These are phyloP conservation scores for Heterobasidion occidentale DNA, from an alignment of 1,284 basidiomycete species.

Conservation along the genomic window DNA sequence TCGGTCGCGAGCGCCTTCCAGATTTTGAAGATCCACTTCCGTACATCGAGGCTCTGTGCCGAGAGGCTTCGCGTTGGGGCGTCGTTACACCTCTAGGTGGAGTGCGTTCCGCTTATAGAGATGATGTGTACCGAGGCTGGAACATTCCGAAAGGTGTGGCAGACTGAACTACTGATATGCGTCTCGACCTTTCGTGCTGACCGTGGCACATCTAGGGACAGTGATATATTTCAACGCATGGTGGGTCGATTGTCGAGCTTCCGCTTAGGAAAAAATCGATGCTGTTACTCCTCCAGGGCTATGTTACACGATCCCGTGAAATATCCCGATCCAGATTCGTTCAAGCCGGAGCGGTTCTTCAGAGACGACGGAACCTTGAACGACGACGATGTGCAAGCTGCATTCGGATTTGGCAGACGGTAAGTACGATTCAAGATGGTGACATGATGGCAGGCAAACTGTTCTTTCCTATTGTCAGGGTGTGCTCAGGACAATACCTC, in stretches of 20 bases:
- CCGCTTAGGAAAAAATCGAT: not conserved
- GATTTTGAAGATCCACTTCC: conserved; percentile 9
- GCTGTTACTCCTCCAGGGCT: conserved; percentile 12
- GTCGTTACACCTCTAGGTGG: conserved; percentile 7
- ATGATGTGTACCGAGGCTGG: conserved; percentile 15
- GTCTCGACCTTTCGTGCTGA: not conserved
- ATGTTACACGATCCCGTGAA: conserved; percentile 18
- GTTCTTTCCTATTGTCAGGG: not conserved
- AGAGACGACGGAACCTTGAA: conserved; percentile 7
- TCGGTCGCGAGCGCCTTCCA: conserved; percentile 17
- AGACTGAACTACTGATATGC: not conserved
- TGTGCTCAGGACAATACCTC: conserved; percentile 13
- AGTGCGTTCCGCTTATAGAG: conserved; percentile 7
- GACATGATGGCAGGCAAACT: not conserved
- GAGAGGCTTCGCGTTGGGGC: conserved; percentile 18
- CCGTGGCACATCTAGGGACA: conserved; percentile 3
- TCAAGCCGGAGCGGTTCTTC: conserved; percentile 21
- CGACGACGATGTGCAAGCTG: conserved; percentile 7
- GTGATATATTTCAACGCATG: conserved; percentile 28
- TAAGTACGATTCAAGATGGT: not conserved
- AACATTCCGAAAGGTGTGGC: conserved; percentile 13
- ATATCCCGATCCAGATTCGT: conserved; percentile 18
- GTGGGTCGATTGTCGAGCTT: conserved; percentile 12
- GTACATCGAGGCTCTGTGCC: conserved; percentile 13
- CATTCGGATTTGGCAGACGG: conserved; percentile 10